Conservation (phyloP, 345 rosid species). For the Eucalyptus polybractea region DNA sequence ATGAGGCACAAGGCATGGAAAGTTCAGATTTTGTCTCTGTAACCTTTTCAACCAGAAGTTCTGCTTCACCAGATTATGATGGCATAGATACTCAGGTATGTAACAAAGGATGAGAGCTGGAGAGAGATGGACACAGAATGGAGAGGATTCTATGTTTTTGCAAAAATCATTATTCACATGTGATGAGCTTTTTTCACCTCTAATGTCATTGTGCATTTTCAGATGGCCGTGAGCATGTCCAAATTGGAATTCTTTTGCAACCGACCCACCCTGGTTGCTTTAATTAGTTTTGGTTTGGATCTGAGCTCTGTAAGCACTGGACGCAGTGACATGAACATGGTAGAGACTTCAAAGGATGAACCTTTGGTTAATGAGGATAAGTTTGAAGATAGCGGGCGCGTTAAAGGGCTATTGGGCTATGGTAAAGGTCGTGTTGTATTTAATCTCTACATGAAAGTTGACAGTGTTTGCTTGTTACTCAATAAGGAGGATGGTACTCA, state of each 20-base stretch:
- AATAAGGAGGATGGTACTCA: conserved; percentile 96
- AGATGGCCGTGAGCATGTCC: conserved; percentile 98
- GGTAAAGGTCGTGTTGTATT: conserved; percentile 95
- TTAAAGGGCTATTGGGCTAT: conserved; percentile 87
- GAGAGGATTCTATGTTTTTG: neutral
- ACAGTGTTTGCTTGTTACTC: conserved; percentile 80
- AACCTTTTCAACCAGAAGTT: conserved; percentile 55
- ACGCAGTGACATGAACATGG: conserved; percentile 12
- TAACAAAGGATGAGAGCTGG: neutral
- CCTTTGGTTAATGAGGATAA: conserved; percentile 41
- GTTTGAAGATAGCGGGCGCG: conserved; percentile 52
- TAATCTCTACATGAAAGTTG: conserved; percentile 76
- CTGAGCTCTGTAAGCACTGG: conserved; percentile 28
- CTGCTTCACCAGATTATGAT: conserved; percentile 75
- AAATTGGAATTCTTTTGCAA: conserved; percentile 89
- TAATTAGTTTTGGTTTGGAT: conserved; percentile 89
- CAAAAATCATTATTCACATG: neutral
- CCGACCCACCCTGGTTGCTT: conserved; percentile 91
- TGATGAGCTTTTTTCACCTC: conserved; percentile 4
- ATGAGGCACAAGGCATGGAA: conserved; percentile 77
- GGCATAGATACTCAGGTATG: conserved; percentile 88
- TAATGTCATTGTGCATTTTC: conserved; percentile 23
- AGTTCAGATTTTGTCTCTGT: conserved; percentile 77
- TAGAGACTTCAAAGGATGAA: conserved; percentile 25
- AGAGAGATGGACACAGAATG: neutral